Evolutionary conservation across 306 rosid genomes (phyloP), one percentile per base, ranked within the genome.

Genomic region (Vicia faba): DNA sequence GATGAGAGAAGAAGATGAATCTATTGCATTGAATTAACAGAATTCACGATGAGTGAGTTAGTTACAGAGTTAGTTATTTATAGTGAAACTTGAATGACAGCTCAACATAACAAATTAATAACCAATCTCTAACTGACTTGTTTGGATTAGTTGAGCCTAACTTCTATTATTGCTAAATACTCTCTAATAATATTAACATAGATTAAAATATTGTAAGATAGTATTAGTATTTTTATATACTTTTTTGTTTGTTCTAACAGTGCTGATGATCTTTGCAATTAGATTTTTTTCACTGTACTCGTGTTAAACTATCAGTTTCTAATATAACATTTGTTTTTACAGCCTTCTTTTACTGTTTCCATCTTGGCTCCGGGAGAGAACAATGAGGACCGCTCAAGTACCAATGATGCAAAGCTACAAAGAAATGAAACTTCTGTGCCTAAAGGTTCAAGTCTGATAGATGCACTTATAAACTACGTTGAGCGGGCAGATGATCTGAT

Each of bases 301-400:
- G 36, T 62, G 41, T 66, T 53, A 28, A 15, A 69, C 43, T 58
- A 45, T 51, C 31, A 4, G 53, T 43, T 12, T 70, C 71, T 75
- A 40, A 57, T 66, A 54, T 40, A 70, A 71, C 20, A 31, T 43
- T 79, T 45, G 71, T 49, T 76, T 72, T 5, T 81, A 79, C 96
- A 92, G 98, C 96, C 96, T 76, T 84, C 98, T 67, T 89, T 92
- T 75, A 84, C 87, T 80, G 78, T 81, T 78, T 83, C 89, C 53
- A 60, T 89, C 63, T 83, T 86, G 72, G 74, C 84, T 44, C 56
- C 72, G 39, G 85, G 83, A 38, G 87, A 56, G 74, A 68, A 71
- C 66, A 66, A 46, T 39, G 79, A 66, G 62, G 81, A 70, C 64
- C 91, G 66, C 14, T 69, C 15, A 38, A 78, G 72, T 71, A 68